Percentiles rank a stretch among this genome's conserved stretches.
These are phyloP conservation scores for Mycena galericulata DNA, from an alignment of 768 basidiomycete species.

Conservation along the genomic window DNA sequence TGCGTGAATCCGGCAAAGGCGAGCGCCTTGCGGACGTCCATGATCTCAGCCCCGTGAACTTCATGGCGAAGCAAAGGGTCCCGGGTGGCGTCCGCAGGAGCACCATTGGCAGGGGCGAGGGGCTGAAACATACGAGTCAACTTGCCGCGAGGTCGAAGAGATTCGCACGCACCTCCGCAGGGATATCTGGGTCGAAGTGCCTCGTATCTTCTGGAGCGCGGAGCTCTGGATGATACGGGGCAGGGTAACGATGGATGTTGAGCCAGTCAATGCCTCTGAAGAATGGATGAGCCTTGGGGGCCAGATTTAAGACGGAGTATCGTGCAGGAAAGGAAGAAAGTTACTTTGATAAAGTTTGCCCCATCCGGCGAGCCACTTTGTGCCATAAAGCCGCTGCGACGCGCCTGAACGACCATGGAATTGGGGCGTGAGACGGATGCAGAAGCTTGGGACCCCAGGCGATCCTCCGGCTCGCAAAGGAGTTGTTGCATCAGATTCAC, in stretches of 20 bases:
- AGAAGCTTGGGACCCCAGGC: slow-evolving; percentile 82
- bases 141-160: slow-evolving; percentile 42
- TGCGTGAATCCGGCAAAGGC: slow-evolving; percentile 95
- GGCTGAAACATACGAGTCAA: slow-evolving; percentile 68
- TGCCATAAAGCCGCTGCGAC: slow-evolving; percentile 79
- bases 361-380: slow-evolving; percentile 73
- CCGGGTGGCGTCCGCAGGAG: slow-evolving; percentile 83
- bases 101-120: slow-evolving; percentile 89
- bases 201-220: slow-evolving; percentile 86
- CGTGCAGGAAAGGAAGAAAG: slow-evolving; percentile 24
- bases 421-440: slow-evolving; percentile 80
- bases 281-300: slow-evolving; percentile 84
- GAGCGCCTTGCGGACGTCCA: slow-evolving; percentile 90
- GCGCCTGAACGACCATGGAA: slow-evolving; percentile 78
- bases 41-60: slow-evolving; percentile 85
- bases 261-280: slow-evolving; percentile 93
- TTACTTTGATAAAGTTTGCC: slow-evolving; percentile 90
- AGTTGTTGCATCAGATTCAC: slow-evolving; percentile 89
- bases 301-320: slow-evolving; percentile 16
- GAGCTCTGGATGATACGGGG: slow-evolving; percentile 93
- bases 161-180: slow-evolving; percentile 77
- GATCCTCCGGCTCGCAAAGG: slow-evolving; percentile 95
- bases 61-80: slow-evolving; percentile 91
- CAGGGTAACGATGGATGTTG: slow-evolving; percentile 83
- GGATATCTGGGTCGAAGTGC: slow-evolving; percentile 97